phyloP scores from a whole-genome alignment of 148 eudicot genomes.

The Fallopia convolvulus region DNA sequence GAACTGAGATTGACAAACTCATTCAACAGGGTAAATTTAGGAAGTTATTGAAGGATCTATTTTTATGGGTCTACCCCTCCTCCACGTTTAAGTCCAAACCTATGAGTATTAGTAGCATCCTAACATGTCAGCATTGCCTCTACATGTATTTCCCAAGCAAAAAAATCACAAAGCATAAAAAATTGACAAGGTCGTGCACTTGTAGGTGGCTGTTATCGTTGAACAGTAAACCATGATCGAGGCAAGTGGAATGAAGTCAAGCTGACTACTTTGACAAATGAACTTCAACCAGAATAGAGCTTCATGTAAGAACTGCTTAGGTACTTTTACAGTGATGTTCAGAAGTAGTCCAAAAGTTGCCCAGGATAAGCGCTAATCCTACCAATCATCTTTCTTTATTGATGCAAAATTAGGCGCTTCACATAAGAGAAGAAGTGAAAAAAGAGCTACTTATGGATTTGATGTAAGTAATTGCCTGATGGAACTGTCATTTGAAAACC shows the following conservation, averaged over 20 bases:
- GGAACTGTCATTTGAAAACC: background rate
- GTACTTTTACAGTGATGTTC: background rate
- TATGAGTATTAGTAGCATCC: background rate
- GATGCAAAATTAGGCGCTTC: background rate
- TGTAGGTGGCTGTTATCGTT: background rate
- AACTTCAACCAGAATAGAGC: background rate
- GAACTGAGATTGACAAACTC: background rate
- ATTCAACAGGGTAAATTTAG: background rate
- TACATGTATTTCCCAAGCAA: background rate
- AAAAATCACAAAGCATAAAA: background rate
- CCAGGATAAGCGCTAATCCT: background rate
- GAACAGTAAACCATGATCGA: background rate
- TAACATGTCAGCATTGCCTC: slow-evolving; percentile 10
- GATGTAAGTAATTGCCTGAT: background rate
- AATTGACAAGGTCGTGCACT: background rate
- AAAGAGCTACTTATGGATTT: background rate
- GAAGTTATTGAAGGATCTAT: background rate
- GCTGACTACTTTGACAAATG: background rate
- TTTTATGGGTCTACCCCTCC: background rate
- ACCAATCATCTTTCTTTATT: background rate
- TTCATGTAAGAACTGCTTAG: background rate
- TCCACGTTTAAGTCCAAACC: background rate
- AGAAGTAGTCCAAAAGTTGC: background rate
- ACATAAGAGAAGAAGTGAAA: background rate
- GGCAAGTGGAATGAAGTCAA: background rate